Base-by-base conservation (phyloP, 345 rosid genomes). In the Eutrema heterophyllum region DNA sequence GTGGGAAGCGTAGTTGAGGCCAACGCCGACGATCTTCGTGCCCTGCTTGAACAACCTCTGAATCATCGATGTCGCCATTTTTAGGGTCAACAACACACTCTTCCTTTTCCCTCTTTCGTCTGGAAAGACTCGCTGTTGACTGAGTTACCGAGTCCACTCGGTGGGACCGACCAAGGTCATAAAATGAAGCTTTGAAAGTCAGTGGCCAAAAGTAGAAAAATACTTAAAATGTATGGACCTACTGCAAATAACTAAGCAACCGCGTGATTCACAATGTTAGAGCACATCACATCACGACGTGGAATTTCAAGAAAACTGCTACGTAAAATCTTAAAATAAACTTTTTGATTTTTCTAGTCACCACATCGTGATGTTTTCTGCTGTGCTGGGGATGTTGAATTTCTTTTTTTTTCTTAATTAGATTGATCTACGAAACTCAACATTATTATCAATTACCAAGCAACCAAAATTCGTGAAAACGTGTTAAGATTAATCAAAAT, bases 1-100 rank as follows among this genome's bases (percentile, higher is more conserved):
- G 74, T 95, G 99, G 1, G 99, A 96, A 21, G 86, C 89, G 76
- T 95, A 95, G 84, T 95, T 95, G 10, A 96, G 97, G 55, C 97
- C 97, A 32, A 95, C 99, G 79, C 86, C 97, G 33, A 95, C 88
- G 85, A 92, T 92, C 74, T 92, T 92, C 10, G 96, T 89, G 39
- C 99, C 92, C 0, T 78, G 73, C 77, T 89, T 84, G n/a, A 86
- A 84, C 15, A 92, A 82, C 53, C 78, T 87, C 43, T 86, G 92
- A 3, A 91, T 56, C 59, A 82, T 73, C 24, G 64, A 73, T 27
- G 80, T 76, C 85, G 75, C 83, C 80, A 79, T 68, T 57, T 46
- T 57, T 61, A 12, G 24, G 53, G 51, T 56, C 53, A 55, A 55
- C 71, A 21, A 46, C 38, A 36, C 48, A n/a, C 49, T 21, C 71